phyloP scores from a whole-genome alignment of 495 filamentous ascomycete genomes.

The Aspergillus steynii region DNA sequence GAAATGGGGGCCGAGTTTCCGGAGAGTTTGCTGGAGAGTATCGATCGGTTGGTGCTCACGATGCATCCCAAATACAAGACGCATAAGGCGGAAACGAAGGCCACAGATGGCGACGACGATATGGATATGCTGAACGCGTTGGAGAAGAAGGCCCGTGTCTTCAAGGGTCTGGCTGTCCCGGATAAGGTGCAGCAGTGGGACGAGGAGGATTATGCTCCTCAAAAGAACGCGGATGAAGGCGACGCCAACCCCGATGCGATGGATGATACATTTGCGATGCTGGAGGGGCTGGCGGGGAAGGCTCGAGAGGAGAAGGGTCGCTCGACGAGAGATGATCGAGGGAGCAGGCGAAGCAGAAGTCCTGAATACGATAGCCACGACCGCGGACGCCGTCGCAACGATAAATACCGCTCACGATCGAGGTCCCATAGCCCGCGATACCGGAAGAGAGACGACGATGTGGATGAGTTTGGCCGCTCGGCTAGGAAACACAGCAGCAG shows the following conservation, averaged over 20 bases:
- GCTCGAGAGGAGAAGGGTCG: conserved; percentile 44
- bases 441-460: conserved; percentile 53
- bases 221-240: conserved; percentile 28
- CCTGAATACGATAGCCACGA: conserved; percentile 63
- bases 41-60: conserved; percentile 82
- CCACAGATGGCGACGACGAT: conserved; percentile 23
- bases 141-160: conserved; percentile 70
- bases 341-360: conserved; percentile 65
- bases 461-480: conserved; percentile 65
- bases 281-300: conserved; percentile 84
- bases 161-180: conserved; percentile 86
- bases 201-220: conserved; percentile 43
- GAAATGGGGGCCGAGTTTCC: conserved; percentile 86
- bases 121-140: conserved; percentile 49
- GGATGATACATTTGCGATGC: conserved; percentile 89
- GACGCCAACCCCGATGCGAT: conserved; percentile 60
- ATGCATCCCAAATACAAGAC: conserved; percentile 86
- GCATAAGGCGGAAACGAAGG: conserved; percentile 31
- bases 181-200: conserved; percentile 68
- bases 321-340: conserved; percentile 31
- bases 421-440: conserved; percentile 51
- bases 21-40: conserved; percentile 81
- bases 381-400: conserved; percentile 50
- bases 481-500: conserved; percentile 36
- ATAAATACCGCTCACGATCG: conserved; percentile 57